Base-by-base conservation (phyloP, 495 filamentous ascomycete genomes). In the Glutinoglossum americanum region DNA sequence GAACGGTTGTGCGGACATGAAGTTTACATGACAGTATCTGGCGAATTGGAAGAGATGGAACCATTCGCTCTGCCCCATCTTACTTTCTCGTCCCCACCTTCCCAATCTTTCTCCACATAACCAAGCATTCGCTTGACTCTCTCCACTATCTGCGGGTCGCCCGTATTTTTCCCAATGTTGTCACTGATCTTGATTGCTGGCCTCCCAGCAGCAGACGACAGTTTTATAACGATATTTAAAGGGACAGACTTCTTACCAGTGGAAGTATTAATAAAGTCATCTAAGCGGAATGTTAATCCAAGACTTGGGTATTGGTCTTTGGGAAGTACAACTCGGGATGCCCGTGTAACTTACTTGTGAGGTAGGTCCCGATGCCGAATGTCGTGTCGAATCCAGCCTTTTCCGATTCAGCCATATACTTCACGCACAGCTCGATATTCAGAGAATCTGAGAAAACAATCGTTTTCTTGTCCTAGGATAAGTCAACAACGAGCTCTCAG, bases 401-500 rank as follows among this genome's bases (percentile, higher is more conserved):
- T 54, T 94, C 87, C 0, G 89, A 80, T 45, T 83, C 77, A 30
- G 76, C 66, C 71, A 88, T 90, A 70, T 97, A 98, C 67, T 92
- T 80, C 27, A 96, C 69, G 66, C 93, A 97, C 44, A 81, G 80
- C 17, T 95, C 88, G 57, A 96, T 85, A 62, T 96, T 81, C 37
- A 98, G 72, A 6, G 87, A 92, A 69, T 98, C 92, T 2, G 92
- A 98, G 67, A 97, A 98, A n/a, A 97, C 92, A 48, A 97, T 83
- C 0, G 78, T 84, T 74, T 96, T 98, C 71, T 81, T 82, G 1
- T 85, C 85, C 30, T 55, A 15, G 8, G 41, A 2, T n/a, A 41
- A 17, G n/a, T 45, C n/a, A 45, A 23, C 41, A 3, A 21, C 19
- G 3, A 2, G 19, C 41, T 45, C 5, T 10, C n/a, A 45, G 4